Evolutionary conservation across 768 basidiomycete species (phyloP), one percentile per base, ranked within the genome.

Genomic region (Ephemerocybe angulata): DNA sequence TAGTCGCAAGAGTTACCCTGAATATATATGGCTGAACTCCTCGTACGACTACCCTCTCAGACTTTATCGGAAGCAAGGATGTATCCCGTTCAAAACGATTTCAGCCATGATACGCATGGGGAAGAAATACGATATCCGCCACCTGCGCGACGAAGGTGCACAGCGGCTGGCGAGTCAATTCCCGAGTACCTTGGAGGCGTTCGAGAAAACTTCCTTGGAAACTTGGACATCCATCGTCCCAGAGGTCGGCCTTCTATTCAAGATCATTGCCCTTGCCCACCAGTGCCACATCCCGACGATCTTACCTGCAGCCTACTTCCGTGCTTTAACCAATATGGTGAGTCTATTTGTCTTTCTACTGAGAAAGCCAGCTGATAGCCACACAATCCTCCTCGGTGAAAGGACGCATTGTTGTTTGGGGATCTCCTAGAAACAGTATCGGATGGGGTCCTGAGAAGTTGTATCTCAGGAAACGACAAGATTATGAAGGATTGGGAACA

Each of bases 81-180:
- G 22, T 7, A 13, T 53, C 3, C 56, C 53, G 12, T 54, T 55
- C 38, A 19, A 40, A 8, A n/a, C 52, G 1, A 2, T 58, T 8
- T 27, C 58, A 1, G 61, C 56, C 17, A 55, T 62, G 56, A 41
- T 59, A 44, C 62, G 62, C 4, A 50, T 63, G 19, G 62, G 62
- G 2, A 50, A 54, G 22, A 62, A 64, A 51, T 64, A 62, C 40
- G 53, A 58, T 4, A 29, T 62, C 25, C 15, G 21, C 15, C 24
- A 40, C 2, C 35, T 64, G 2, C 55, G 53, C 21, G 52, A 58
- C 22, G 63, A 58, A 19, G 63, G 55, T 2, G 22, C 60, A 3
- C 21, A 24, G 3, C 48, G 54, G 6, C 27, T 64, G 28, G 42
- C 35, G 15, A 37, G 30, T 1, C 59, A 62, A 35, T 64, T 53